Evolutionary conservation across 1,284 basidiomycete species (phyloP), one percentile per base, ranked within the genome.

Genomic region (Puccinia triticina): DNA sequence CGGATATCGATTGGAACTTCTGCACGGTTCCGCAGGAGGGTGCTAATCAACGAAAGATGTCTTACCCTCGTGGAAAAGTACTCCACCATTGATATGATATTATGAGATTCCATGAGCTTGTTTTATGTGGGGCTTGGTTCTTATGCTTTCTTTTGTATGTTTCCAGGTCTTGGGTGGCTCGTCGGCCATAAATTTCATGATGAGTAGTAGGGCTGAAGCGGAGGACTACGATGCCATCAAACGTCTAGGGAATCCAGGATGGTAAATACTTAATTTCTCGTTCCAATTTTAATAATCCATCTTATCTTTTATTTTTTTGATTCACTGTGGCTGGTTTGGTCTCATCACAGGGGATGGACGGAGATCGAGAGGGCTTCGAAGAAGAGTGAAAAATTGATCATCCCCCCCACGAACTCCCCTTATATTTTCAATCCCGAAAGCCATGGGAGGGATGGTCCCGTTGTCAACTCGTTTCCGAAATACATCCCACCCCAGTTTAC

Each of bases 1-100:
- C 79, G 8, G 57, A 61, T n/a, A 40, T 75, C 50, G 79, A 74
- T 40, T 82, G 71, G 79, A 82, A 82, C n/a, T 82, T 66, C 29
- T 74, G 57, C 11, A 82, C 79, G 12, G n/a, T 82, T 11, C 37
- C 79, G 37, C 71, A 73, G 26, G 50, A 46, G 21, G 40, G 73
- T 23, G 79, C 72, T 23, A 61, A 37, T 26, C 29, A 75, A 61
- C 69, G 69, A 4, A 37, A 55, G 29, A 40, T 80, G 29, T 43
- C n/a, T 7, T 80, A 72, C 21, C 78, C 78, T 23, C 48, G 78
- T 14, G 79, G 79, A 50, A 82, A 82, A 53, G 79, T 82, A 40
- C 29, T 1, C 32, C 5, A 2, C 48, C 18, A 8, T 50, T 21
- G 14, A 10, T 50, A 21, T 21, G 8, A 2, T 50, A 50, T 14